Base-by-base conservation (phyloP, 495 filamentous ascomycete genomes). In the Amniculicola lignicola region DNA sequence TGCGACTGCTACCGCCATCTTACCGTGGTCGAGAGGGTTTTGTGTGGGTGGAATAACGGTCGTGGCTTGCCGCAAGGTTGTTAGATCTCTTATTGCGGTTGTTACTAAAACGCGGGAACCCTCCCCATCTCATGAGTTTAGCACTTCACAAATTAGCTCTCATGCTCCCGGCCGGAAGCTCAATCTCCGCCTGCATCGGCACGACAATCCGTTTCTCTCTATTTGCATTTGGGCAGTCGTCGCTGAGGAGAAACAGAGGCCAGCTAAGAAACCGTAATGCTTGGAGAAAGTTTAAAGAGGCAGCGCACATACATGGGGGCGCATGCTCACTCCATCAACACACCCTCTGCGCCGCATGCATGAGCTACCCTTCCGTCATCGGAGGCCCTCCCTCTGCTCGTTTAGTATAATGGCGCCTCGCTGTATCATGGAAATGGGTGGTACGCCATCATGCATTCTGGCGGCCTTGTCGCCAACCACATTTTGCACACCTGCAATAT, bases 201-300 rank as follows among this genome's bases (percentile, higher is more conserved):
- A 40, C 47, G 47, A 39, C 6, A 14, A 44, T 10, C 47, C 33
- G 31, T 25, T 29, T 3, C 15, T 16, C 28, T 35, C 27, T 21
- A 48, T 48, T 48, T 36, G 45, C 45, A 48, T 18, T 48, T 48
- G n/a, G n/a, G n/a, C n/a, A n/a, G n/a, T n/a, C n/a, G 45, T 22
- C 6, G 14, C 22, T 44, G 16, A 4, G 19, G 10, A 40, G 37
- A 18, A 40, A 10, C 16, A 40, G 37, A 19, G 16, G 9, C 16
- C 10, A 10, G 6, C 37, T n/a, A n/a, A n/a, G n/a, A n/a, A n/a
- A n/a, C n/a, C n/a, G n/a, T n/a, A n/a, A n/a, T n/a, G n/a, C n/a
- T n/a, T n/a, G n/a, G n/a, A n/a, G n/a, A n/a, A n/a, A n/a, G n/a
- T n/a, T n/a, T 6, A 19, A 19, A 40, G 9, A 40, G 37, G 37